Percentiles rank a stretch among this genome's conserved stretches.
Evolutionary conservation across 2,329 filamentous ascomycete genomes (phyloP).

Genomic region (Immersiporthe knoxdaviesiana): DNA sequence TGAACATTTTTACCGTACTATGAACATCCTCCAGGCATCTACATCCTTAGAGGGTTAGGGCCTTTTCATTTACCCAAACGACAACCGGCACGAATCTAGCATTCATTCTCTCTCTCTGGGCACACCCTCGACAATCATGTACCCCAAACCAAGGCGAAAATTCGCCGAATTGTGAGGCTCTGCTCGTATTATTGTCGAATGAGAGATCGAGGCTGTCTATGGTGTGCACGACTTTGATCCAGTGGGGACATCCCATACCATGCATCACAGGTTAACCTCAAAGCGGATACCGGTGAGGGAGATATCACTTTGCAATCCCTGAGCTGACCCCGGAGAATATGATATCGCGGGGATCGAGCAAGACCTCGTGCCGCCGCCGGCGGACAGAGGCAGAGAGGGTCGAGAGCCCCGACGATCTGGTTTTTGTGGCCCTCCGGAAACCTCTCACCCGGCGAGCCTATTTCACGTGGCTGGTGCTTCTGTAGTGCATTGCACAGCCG

Average conservation of each 20-base stretch:
- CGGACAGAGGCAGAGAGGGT: neutral
- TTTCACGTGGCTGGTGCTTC: neutral
- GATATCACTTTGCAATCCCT: conserved; percentile 1
- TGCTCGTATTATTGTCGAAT: neutral
- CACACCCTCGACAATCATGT: neutral
- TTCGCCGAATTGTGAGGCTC: neutral
- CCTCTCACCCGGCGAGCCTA: conserved; percentile 8
- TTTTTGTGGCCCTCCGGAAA: conserved; percentile 8
- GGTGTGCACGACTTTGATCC: neutral
- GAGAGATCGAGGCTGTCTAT: neutral
- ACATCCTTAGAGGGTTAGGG: conserved; percentile 1
- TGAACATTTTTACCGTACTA: too few species aligned
- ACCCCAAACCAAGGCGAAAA: neutral
- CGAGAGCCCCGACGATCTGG: conserved; percentile 2
- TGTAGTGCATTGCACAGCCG: neutral
- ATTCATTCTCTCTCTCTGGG: too few species aligned
- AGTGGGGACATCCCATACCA: neutral
- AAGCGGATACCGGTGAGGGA: conserved; percentile 3
- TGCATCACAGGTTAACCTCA: neutral
- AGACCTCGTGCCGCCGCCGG: neutral
- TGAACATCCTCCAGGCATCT: too few species aligned
- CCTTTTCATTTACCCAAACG: too few species aligned
- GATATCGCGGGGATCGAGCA: conserved; percentile 1
- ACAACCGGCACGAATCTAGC: too few species aligned
- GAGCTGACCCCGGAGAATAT: neutral